Conservation (phyloP, 2,329 filamentous ascomycete species). For the Neofusicoccum laricinum region DNA sequence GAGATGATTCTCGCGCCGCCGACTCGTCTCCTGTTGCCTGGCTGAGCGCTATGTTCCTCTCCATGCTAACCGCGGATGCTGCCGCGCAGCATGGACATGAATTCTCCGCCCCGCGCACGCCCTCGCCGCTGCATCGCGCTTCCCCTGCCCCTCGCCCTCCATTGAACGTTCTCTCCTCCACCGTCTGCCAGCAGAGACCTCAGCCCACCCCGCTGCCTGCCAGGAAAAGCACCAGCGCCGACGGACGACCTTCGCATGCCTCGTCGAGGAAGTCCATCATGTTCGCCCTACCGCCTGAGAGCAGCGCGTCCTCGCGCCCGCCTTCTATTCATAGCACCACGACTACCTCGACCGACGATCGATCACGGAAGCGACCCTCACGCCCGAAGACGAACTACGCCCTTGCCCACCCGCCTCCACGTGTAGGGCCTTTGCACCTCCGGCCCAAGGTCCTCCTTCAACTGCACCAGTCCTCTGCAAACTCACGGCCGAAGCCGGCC, state of each 20-base stretch:
- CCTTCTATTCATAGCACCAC: constrained; percentile 6
- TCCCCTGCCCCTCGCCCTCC: constrained; percentile 34
- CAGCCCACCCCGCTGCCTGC: constrained; percentile 19
- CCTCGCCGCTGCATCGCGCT: constrained; percentile 21
- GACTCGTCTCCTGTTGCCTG: not conserved
- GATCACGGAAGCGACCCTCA: constrained; percentile 44
- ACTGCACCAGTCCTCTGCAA: constrained; percentile 63
- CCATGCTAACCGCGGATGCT: constrained; percentile 37
- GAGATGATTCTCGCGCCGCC: constrained; percentile 2
- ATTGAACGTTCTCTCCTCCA: constrained; percentile 31
- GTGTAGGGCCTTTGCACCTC: constrained; percentile 58
- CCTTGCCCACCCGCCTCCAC: constrained; percentile 66
- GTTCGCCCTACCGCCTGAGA: constrained; percentile 16
- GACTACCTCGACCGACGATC: constrained; percentile 24
- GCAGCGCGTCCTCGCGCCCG: constrained; percentile 18
- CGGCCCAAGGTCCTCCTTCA: constrained; percentile 69
- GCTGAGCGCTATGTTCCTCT: constrained; percentile 31
- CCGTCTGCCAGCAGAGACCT: constrained; percentile 26
- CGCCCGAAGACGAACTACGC: constrained; percentile 63
- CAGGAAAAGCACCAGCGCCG: not conserved
- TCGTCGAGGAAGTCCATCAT: constrained; percentile 17
- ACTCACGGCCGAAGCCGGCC: constrained; percentile 60
- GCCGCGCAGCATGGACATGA: constrained; percentile 34
- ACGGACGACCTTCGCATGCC: constrained; percentile 17
- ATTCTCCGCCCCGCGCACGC: constrained; percentile 24